Base-by-base conservation (phyloP, 805 yeast genomes). In the Nakazawaea peltata region DNA sequence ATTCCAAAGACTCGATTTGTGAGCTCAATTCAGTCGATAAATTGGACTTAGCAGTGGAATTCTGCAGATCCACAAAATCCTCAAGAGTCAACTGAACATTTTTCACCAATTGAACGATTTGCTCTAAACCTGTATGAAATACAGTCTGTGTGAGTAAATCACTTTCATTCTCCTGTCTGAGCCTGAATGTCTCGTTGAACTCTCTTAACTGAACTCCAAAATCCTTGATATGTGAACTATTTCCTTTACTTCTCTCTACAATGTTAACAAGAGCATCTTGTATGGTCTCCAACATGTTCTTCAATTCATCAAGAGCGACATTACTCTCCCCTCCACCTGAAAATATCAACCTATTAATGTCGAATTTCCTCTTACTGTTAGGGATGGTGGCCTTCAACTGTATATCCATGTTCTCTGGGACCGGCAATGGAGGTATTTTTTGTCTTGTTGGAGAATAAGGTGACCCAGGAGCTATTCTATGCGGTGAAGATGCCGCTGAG, bases 361-460 rank as follows among this genome's bases (percentile, higher is more conserved):
- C 41, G 13, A 37, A 37, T 22, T 33, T 37, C 15, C 36, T 28
- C 18, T 30, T 37, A 25, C 34, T 33, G 18, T 37, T 37, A 10
- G 36, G 41, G 11, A 37, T 30, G 7, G 41, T 37, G 12, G 33
- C 25, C 25, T 33, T 37, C 29, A 37, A 30, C 19, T 37, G 36
- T 2, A 33, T 21, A n/a, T 33, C 34, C 41, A 37, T 37, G 21
- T 33, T 32, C 2, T 33, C 37, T 12, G 41, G 41, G 4, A 37
- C 37, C 8, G 41, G 41, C 19, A 37, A 31, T 4, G 41, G 41
- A 4, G 41, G 41, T 12, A 33, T 37, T 27, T 28, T n/a, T 7
- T 25, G 30, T 10, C 32, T 26, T 10, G 41, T 30, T 14, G 39
- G 39, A 2, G 39, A 36, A 15, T 30, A 36, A 21, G 39, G 39